phyloP scores from a whole-genome alignment of 202 grass and related monocot species.

The Eragrostis tef region DNA sequence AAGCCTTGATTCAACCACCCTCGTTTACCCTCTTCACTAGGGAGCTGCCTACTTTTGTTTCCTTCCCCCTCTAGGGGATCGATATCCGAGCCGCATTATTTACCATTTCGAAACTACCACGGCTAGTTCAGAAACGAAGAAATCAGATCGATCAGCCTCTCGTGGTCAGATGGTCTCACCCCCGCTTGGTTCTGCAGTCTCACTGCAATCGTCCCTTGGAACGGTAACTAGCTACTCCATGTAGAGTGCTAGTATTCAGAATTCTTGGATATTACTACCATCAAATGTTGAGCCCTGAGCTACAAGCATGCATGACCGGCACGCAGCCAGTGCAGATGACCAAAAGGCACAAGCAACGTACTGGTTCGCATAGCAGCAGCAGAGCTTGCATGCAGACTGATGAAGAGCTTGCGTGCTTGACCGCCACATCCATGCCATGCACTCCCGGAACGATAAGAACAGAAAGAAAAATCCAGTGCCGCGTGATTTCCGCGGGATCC shows the following conservation, averaged over 20 bases:
- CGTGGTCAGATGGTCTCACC: too few species aligned
- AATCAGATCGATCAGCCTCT: too few species aligned
- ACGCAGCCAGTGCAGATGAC: not conserved
- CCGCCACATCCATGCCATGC: not conserved
- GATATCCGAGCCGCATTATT: conserved; percentile 39
- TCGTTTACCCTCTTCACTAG: conserved; percentile 50
- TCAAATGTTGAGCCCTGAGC: too few species aligned
- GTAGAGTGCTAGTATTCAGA: too few species aligned
- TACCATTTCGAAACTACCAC: conserved; percentile 34
- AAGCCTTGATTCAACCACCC: conserved; percentile 54
- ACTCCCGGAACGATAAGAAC: too few species aligned
- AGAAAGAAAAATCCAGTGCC: conserved; percentile 4
- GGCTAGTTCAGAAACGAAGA: too few species aligned
- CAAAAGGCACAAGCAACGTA: conserved; percentile 22
- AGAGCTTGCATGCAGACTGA: not conserved
- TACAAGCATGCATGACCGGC: not conserved
- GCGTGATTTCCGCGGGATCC: conserved; percentile 50
- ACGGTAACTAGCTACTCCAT: too few species aligned
- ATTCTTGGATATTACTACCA: too few species aligned
- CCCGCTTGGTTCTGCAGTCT: too few species aligned
- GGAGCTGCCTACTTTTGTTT: conserved; percentile 52
- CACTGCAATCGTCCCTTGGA: too few species aligned
- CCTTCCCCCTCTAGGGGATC: not conserved
- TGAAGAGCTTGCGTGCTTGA: conserved; percentile 35
- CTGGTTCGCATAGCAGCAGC: not conserved